A percentile compares a stretch with the other conserved stretches of the same genome.
Evolutionary conservation across 441 rosid genomes (phyloP).

Genomic region (Rhodomyrtus psidioides): DNA sequence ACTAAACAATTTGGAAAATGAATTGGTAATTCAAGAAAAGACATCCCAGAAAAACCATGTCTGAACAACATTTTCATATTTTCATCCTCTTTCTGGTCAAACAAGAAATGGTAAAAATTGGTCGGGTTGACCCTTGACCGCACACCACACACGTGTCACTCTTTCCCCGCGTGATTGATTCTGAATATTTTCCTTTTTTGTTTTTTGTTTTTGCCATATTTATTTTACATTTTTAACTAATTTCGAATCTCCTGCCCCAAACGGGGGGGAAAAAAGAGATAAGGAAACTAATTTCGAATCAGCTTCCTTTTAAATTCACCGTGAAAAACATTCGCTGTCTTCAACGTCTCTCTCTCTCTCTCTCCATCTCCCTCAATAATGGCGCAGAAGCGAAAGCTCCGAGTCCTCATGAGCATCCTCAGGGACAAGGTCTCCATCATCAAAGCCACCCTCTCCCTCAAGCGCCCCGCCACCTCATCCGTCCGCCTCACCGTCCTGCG

Average conservation of each 20-base stretch:
- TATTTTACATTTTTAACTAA: too few species aligned
- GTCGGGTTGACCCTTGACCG: neutral
- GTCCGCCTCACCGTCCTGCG: conserved; percentile 2
- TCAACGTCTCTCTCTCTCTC: neutral
- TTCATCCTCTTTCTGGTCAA: neutral
- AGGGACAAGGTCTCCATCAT: conserved; percentile 6
- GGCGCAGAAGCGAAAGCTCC: conserved; percentile 6
- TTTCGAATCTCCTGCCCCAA: neutral
- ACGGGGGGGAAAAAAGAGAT: too few species aligned
- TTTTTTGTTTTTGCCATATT: neutral
- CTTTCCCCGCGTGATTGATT: neutral
- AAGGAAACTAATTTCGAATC: neutral
- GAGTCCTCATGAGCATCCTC: conserved; percentile 1
- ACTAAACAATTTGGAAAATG: neutral
- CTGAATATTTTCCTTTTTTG: neutral
- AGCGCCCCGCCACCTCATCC: neutral
- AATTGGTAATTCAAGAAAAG: too few species aligned
- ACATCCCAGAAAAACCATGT: too few species aligned
- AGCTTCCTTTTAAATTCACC: neutral
- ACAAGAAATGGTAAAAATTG: neutral
- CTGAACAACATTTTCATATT: neutral
- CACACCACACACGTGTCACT: neutral
- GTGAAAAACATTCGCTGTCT: neutral
- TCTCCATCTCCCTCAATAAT: neutral
- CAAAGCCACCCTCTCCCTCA: conserved; percentile 7